Evolutionary conservation across 352 stramenopile species (phyloP).

Genomic region (Phytopythium helicoides): DNA sequence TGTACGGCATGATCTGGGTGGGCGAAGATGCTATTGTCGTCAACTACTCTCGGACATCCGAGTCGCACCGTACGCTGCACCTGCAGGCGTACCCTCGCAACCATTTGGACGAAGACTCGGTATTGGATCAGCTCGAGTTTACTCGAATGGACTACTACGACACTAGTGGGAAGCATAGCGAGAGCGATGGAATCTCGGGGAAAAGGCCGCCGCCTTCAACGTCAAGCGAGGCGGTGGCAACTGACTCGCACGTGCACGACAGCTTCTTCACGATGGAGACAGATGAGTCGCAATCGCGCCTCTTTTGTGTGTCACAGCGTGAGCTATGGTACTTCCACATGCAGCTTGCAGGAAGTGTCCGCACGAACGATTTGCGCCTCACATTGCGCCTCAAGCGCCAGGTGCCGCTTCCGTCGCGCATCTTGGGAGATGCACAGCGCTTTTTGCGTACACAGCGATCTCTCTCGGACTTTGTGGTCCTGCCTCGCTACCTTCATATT

Average conservation of each 20-base stretch:
- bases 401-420: slow-evolving; percentile 40
- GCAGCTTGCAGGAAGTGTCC: slow-evolving; percentile 35
- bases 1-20: slow-evolving; percentile 67
- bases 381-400: slow-evolving; percentile 40
- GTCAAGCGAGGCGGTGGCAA: slow-evolving; percentile 1
- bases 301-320: slow-evolving; percentile 56
- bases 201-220: slow-evolving; percentile 7
- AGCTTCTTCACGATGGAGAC: slow-evolving; percentile 59
- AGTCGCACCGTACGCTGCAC: slow-evolving; percentile 54
- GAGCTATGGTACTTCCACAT: slow-evolving; percentile 63
- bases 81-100: slow-evolving; percentile 72
- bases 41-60: slow-evolving; percentile 53
- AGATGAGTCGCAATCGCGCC: slow-evolving; percentile 38
- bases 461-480: slow-evolving; percentile 37
- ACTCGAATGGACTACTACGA: slow-evolving; percentile 22
- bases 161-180: slow-evolving; percentile 8
- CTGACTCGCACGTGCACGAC: slow-evolving; percentile 14
- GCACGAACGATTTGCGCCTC: slow-evolving; percentile 36
- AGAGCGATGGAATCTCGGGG: slow-evolving; percentile 2
- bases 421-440: slow-evolving; percentile 14
- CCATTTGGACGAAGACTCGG: slow-evolving; percentile 66
- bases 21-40: slow-evolving; percentile 62
- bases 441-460: neutral
- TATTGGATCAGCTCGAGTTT: slow-evolving; percentile 49
- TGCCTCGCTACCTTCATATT: slow-evolving; percentile 59